These are phyloP conservation scores for Aspergillus ochraceoroseus DNA, from an alignment of 2,329 filamentous ascomycete genomes.

Conservation along the genomic window DNA sequence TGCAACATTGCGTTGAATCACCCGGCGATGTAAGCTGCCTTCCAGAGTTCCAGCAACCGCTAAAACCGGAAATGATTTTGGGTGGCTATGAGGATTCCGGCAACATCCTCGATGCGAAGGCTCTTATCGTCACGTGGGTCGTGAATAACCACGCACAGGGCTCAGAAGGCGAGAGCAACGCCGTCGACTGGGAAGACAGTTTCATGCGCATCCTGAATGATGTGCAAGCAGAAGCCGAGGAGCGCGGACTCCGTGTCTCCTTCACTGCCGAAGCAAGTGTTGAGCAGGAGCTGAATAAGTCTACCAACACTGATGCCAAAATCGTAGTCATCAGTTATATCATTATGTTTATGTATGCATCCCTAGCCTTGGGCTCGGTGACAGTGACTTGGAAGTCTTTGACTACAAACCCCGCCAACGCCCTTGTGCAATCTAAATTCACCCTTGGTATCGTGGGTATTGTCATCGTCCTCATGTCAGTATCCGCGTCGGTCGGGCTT, in stretches of 20 bases:
- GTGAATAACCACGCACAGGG: slow-evolving; percentile 79
- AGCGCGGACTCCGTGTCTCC: slow-evolving; percentile 76
- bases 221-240: slow-evolving; percentile 72
- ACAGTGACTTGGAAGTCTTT: slow-evolving; percentile 72
- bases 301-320: slow-evolving; percentile 95
- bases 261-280: slow-evolving; percentile 95
- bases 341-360: slow-evolving; percentile 98
- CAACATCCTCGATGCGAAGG: slow-evolving; percentile 66
- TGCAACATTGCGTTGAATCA: slow-evolving; percentile 69
- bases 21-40: slow-evolving; percentile 70
- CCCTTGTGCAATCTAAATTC: slow-evolving; percentile 93
- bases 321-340: slow-evolving; percentile 96
- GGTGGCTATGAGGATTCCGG: slow-evolving; percentile 66
- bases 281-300: slow-evolving; percentile 94
- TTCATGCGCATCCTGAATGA: slow-evolving; percentile 68
- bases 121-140: slow-evolving; percentile 90
- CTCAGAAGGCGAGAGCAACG: slow-evolving; percentile 62
- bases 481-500: slow-evolving; percentile 86
- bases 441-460: slow-evolving; percentile 92
- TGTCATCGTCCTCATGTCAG: slow-evolving; percentile 93
- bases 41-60: slow-evolving; percentile 80
- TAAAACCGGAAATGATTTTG: slow-evolving; percentile 78
- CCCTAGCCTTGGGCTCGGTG: slow-evolving; percentile 82
- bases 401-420: slow-evolving; percentile 73
- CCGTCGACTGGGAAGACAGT: slow-evolving; percentile 84